Percentiles rank a stretch among this genome's conserved stretches.
phyloP scores from a whole-genome alignment of 106 monocot species.

The Chionographis japonica region DNA sequence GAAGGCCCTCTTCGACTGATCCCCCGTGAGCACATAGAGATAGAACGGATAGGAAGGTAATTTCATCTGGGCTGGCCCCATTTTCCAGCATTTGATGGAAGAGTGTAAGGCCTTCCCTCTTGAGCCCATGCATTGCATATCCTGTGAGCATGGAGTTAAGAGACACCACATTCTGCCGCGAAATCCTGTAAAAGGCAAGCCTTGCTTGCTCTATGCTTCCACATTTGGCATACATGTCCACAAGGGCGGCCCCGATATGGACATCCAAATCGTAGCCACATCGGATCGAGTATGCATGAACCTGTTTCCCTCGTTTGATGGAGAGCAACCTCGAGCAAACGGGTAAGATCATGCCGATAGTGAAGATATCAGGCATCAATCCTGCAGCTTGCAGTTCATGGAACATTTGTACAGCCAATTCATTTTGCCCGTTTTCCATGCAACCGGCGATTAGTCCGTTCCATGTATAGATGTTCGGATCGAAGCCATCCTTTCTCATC shows the following conservation, averaged over 20 bases:
- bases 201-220: slow-evolving; percentile 27
- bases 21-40: slow-evolving; percentile 51
- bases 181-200: slow-evolving; percentile 31
- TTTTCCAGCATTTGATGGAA: slow-evolving; percentile 28
- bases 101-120: slow-evolving; percentile 20
- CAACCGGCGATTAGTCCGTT: slow-evolving; percentile 40
- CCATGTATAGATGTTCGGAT: slow-evolving; percentile 43
- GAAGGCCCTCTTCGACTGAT: slow-evolving; percentile 23
- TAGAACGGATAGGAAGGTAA: slow-evolving; percentile 46
- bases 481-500: slow-evolving; percentile 33
- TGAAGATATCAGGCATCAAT: slow-evolving; percentile 32
- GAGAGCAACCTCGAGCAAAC: slow-evolving; percentile 30
- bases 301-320: slow-evolving; percentile 33
- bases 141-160: slow-evolving; percentile 52
- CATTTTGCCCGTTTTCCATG: slow-evolving; percentile 33
- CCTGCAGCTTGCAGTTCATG: slow-evolving; percentile 11
- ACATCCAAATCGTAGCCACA: slow-evolving; percentile 25
- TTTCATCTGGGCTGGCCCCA: slow-evolving; percentile 30
- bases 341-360: slow-evolving; percentile 34
- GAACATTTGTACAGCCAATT: slow-evolving; percentile 19
- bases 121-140: slow-evolving; percentile 46
- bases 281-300: slow-evolving; percentile 39
- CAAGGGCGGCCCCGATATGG: slow-evolving; percentile 36
- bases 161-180: slow-evolving; percentile 34
- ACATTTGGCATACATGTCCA: slow-evolving; percentile 59